Base-by-base conservation (phyloP, 306 rosid genomes). In the Lablab purpureus region DNA sequence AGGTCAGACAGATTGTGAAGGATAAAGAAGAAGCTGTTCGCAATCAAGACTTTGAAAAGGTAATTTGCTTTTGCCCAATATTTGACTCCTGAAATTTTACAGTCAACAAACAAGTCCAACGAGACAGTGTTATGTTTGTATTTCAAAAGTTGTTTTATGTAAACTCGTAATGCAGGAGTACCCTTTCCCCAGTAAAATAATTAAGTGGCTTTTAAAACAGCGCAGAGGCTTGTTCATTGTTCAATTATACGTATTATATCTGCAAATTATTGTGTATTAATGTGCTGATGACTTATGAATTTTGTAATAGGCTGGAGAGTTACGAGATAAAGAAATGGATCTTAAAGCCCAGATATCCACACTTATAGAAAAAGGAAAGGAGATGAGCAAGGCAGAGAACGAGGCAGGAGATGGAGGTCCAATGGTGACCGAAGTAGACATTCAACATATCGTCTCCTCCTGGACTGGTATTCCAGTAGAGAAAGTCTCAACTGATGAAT, bases 401-500 rank as follows among this genome's bases (percentile, higher is more conserved):
- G 98, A 94, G 88, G 97, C 96, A 46, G 97, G 96, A 45, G 98
- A 92, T 83, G 94, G 41, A 52, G 97, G 97, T 50, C 89, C 97
- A 18, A 10, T 82, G 11, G 98, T 94, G 65, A 94, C 98, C 41
- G 98, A 94, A 82, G 94, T 89, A 64, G 98, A 92, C 81, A 92
- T 94, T 83, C 96, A 92, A 54, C 97, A 92, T 66, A 94, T 94
- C 41, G 98, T 94, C 8, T 86, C 94, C 50, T 64, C 98, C 7
- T 94, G 98, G 98, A 94, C 98, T 47, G 98, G 98, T 58, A 94
- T 94, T 78, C 98, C 98, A 19, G 98, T 94, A 15, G 98, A 94
- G 78, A 94, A 94, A 82, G 98, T 94, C 37, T 94, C 98, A 6
- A 83, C 94, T 1, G 98, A 94, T 43, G 98, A 94, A 86, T 94